Base-by-base conservation (phyloP, 2,329 filamentous ascomycete genomes). In the Zymoseptoria ardabiliae region DNA sequence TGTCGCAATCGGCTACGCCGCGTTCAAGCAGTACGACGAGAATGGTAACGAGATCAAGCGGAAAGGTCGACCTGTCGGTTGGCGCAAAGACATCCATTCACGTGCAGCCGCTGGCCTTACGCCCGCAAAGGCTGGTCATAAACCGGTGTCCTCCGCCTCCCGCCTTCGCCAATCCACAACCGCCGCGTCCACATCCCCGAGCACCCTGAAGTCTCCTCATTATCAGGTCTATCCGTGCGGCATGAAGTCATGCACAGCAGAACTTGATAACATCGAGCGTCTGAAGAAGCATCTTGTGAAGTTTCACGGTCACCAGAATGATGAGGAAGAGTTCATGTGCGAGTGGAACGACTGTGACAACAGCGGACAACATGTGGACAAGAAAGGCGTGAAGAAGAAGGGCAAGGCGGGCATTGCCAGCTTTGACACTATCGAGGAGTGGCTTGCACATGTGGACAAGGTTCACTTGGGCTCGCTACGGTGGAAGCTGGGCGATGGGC, bases 231-330 rank as follows among this genome's bases (percentile, higher is more conserved):
- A 79, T 68, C 75, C 77, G 57, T 88, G 85, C 70, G 70, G 75
- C 50, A 88, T 85, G 85, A 71, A 78, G 55, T 71, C 73, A 1
- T 88, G 85, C 68, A 70, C 72, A 3, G 79, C 81, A 0, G 78
- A 85, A 63, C 73, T 88, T 4, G 85, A 88, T 70, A 87, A 86
- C 64, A 70, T 87, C 13, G 78, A 81, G 8, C 82, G 81, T 0
- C 72, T 88, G 5, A 79, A 79, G 61, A 82, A 81, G 59, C 85
- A 88, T 68, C 71, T 85, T 5, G 68, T 76, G 55, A 86, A 84
- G 65, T 70, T 81, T 3, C 85, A 88, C 65, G 72, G 74, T 21
- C 72, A 71, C 50, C 63, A 69, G 22, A 73, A 70, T 11, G 54
- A 58, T 2, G 66, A 70, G 11, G 73, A 74, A 22, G 70, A 71